Evolutionary conservation across 768 basidiomycete species (phyloP), one percentile per base, ranked within the genome.

Genomic region (Hericium alpestre): DNA sequence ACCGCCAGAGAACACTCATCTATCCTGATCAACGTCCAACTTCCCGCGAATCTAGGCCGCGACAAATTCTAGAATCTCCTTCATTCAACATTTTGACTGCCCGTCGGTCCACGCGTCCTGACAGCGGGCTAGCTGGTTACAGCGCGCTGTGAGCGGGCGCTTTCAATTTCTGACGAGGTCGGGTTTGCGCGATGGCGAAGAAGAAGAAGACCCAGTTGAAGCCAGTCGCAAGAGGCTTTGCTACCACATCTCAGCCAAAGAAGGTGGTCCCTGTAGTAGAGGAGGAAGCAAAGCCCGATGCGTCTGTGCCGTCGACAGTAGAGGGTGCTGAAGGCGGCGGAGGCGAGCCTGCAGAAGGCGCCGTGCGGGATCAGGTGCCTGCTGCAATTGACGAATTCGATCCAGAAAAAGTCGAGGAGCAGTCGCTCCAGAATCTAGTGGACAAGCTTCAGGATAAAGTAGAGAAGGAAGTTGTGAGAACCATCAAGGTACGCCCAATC

Each of bases 381-480:
- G 37, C 51, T 38, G 23, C 56, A 41, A 49, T 46, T 25, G 58
- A 71, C 43, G 71, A 67, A 20, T 67, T 69, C 49, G 69, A 70
- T 57, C 64, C 67, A 16, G 72, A 73, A 53, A 75, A 73, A 53
- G 72, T 68, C 11, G 79, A 79, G 65, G 80, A 85, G 54, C 76
- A 73, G 57, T 74, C 76, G 32, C 73, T 92, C 53, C 92, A 93
- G 71, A 71, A 69, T 49, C 65, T 92, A 50, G 81, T 95, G 1
- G 92, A 95, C 60, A 86, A 81, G 64, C 73, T 86, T 51, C 91
- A 95, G 65, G 91, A 94, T 18, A 93, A 84, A 66, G 87, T 81
- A 5, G 90, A 95, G 68, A 93, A 84, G 67, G 95, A 96, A 64
- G 81, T 94, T 56, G 70, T 74, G 4, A 78, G 84, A 57, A 72